Conservation (phyloP, 2,329 filamentous ascomycete species). For the Fusarium torulosum region DNA sequence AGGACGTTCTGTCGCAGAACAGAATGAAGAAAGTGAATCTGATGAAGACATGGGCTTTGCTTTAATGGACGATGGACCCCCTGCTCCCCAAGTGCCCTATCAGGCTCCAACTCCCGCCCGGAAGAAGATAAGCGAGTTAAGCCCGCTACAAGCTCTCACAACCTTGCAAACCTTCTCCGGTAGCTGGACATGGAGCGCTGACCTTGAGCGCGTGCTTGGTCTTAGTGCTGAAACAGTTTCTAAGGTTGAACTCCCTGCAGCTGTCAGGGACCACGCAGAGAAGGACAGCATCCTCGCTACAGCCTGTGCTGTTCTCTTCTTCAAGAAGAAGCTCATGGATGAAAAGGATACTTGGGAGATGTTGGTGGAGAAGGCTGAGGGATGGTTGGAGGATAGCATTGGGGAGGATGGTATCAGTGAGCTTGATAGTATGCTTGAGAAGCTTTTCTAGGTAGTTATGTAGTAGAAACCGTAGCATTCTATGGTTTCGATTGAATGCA, state of each 20-base stretch:
- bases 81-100: background rate
- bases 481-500: too few relatives aligned
- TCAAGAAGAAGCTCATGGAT: conserved; percentile 59
- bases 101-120: background rate
- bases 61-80: background rate
- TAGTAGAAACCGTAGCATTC: background rate
- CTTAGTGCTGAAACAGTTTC: conserved; percentile 17
- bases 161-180: conserved; percentile 60
- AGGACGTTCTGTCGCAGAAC: background rate
- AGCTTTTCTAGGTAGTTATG: conserved; percentile 23
- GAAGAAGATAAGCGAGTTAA: background rate
- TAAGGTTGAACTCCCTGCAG: conserved; percentile 17
- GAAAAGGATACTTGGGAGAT: conserved; percentile 73
- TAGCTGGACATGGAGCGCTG: conserved; percentile 48
- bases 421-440: conserved; percentile 36
- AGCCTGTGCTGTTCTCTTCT: conserved; percentile 48
- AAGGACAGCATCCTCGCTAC: conserved; percentile 46
- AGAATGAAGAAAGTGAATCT: background rate
- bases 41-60: conserved; percentile 6
- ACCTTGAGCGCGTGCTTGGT: conserved; percentile 49
- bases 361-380: conserved; percentile 69
- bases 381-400: conserved; percentile 58
- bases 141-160: conserved; percentile 57
- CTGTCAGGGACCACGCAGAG: background rate
- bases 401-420: conserved; percentile 21